phyloP scores from a whole-genome alignment of 2,329 filamentous ascomycete genomes.

The Sporothrix euskadiensis region DNA sequence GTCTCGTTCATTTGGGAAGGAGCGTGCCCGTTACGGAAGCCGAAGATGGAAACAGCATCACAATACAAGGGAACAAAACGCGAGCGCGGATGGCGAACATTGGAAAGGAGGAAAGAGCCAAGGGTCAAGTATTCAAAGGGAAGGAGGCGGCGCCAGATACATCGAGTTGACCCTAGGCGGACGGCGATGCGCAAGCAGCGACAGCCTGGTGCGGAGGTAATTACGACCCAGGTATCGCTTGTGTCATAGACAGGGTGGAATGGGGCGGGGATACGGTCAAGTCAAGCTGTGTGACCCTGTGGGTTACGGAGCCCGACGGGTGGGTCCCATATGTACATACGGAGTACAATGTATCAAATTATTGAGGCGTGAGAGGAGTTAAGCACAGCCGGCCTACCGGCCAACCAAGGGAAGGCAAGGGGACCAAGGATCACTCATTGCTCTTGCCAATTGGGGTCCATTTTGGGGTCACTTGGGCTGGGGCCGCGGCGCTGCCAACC shows the following conservation, averaged over 20 bases:
- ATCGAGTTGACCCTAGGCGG: neutral
- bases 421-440: neutral
- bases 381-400: neutral
- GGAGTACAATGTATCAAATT: neutral
- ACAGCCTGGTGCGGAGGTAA: conserved; percentile 2
- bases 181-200: conserved; percentile 11
- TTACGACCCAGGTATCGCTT: conserved; percentile 15
- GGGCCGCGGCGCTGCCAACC: neutral
- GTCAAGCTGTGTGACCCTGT: neutral
- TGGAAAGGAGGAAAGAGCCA: neutral
- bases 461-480: neutral
- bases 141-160: neutral
- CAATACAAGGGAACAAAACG: neutral
- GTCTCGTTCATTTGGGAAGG: conserved; percentile 15
- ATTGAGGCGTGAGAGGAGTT: neutral
- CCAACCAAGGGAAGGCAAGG: conserved; percentile 1
- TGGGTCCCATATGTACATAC: neutral
- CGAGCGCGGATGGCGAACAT: neutral
- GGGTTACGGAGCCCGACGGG: neutral
- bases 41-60: neutral
- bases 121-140: neutral
- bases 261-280: neutral
- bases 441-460: conserved; percentile 6
- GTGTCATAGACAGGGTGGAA: conserved; percentile 19
- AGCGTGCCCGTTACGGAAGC: neutral